These are phyloP conservation scores for Dendrothele bispora DNA, from an alignment of 768 basidiomycete species.

Conservation along the genomic window DNA sequence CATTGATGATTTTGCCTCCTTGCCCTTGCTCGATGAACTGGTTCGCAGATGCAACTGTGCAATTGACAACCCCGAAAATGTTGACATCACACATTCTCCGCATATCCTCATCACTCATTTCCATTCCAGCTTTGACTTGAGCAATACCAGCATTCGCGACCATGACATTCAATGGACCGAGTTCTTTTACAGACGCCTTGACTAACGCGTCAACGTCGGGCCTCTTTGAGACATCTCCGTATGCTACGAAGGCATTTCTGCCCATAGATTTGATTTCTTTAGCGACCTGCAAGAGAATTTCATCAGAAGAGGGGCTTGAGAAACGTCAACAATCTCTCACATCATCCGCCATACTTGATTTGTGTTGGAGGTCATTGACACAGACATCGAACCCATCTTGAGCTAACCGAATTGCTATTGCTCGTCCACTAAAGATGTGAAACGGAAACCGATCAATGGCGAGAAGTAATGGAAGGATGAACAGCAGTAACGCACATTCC, in stretches of 20 bases:
- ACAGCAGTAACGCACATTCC: conserved; percentile 11
- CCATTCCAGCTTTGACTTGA: conserved; percentile 1
- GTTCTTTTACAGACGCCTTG: conserved; percentile 6
- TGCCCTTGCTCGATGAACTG: conserved; percentile 36
- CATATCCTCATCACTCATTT: conserved; percentile 16
- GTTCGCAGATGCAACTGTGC: conserved; percentile 31
- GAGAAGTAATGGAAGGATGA: not conserved
- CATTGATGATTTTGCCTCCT: conserved; percentile 36
- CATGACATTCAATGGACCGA: conserved; percentile 24
- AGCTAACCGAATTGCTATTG: conserved; percentile 34
- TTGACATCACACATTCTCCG: conserved; percentile 28
- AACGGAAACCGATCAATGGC: not conserved
- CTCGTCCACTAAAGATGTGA: conserved; percentile 25
- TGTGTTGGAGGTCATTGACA: conserved; percentile 29
- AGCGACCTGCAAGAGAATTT: conserved; percentile 2
- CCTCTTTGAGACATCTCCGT: conserved; percentile 7
- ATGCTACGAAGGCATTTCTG: conserved; percentile 1
- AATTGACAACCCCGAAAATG: conserved; percentile 28
- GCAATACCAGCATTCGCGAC: conserved; percentile 45
- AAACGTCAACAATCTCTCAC: not conserved
- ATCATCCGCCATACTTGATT: conserved; percentile 13
- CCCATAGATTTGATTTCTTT: conserved; percentile 8
- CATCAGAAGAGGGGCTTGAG: no score
- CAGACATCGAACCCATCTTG: conserved; percentile 33
- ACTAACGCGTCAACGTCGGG: conserved; percentile 7